Conservation (phyloP, 2,329 filamentous ascomycete species). For the Fonsecaea nubica region DNA sequence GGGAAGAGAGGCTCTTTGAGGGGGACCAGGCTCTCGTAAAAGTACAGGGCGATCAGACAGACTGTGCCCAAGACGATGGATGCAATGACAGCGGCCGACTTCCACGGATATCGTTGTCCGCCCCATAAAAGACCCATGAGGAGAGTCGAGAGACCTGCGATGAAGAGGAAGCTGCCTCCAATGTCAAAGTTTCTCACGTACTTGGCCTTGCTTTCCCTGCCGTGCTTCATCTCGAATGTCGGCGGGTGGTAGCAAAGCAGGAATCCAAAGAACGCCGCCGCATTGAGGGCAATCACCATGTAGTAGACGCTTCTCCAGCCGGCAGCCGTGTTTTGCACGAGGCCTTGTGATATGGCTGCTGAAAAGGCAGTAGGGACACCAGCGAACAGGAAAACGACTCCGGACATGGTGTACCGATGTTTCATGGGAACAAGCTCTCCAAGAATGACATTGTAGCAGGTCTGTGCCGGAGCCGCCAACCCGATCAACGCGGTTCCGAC, state of each 20-base stretch:
- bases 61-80: constrained; percentile 49
- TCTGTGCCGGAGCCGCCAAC: no score
- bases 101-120: constrained; percentile 51
- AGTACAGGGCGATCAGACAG: constrained; percentile 46
- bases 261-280: constrained; percentile 8
- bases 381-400: no score
- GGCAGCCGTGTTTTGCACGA: no score
- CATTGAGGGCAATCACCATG: neutral
- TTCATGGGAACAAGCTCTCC: no score
- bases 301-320: no score
- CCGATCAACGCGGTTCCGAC: no score
- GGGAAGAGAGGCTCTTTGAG: constrained; percentile 52
- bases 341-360: no score
- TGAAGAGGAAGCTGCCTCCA: constrained; percentile 53
- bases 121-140: constrained; percentile 54
- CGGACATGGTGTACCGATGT: no score
- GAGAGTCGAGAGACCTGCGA: constrained; percentile 50
- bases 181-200: constrained; percentile 55
- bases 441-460: no score
- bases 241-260: constrained; percentile 17
- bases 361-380: no score
- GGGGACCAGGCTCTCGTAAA: constrained; percentile 49
- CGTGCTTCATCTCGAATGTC: constrained; percentile 40
- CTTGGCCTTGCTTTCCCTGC: constrained; percentile 37
- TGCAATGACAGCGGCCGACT: constrained; percentile 46